Percentiles rank a stretch among this genome's conserved stretches.
These are phyloP conservation scores for Diplocarpon mali DNA, from an alignment of 2,329 filamentous ascomycete genomes.

Conservation along the genomic window DNA sequence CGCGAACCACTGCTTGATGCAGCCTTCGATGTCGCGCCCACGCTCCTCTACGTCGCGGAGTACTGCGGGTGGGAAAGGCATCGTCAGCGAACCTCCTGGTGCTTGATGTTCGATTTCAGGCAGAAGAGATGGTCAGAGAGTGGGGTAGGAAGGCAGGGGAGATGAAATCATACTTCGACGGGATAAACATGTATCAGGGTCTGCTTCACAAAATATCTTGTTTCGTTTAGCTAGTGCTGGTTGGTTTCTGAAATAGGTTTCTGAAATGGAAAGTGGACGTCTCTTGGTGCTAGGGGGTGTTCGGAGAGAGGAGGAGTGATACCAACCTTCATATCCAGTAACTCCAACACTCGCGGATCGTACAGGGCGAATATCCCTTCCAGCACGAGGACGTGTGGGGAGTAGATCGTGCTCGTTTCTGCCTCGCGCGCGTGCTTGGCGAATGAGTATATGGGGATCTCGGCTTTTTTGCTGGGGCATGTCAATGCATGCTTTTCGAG, in stretches of 20 bases:
- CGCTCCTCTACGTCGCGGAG: constrained; percentile 81
- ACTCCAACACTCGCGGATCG: constrained; percentile 70
- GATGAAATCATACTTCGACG: constrained; percentile 56
- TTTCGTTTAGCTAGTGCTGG: too few species aligned
- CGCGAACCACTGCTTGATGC: constrained; percentile 94
- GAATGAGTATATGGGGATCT: constrained; percentile 94
- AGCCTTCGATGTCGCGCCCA: constrained; percentile 84
- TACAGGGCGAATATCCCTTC: constrained; percentile 95
- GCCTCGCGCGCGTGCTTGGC: constrained; percentile 73
- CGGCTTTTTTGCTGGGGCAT: constrained; percentile 59
- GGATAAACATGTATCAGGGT: constrained; percentile 86
- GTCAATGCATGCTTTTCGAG: background rate
- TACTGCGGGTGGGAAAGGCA: constrained; percentile 28
- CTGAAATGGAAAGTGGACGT: background rate
- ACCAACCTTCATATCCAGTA: constrained; percentile 81
- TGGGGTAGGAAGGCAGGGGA: background rate
- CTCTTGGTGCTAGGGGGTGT: too few species aligned
- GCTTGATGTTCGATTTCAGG: too few species aligned
- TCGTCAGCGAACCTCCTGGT: too few species aligned
- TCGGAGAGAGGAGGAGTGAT: background rate
- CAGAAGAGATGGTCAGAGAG: constrained; percentile 1
- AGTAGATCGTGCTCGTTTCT: constrained; percentile 82
- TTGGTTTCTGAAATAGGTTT: background rate
- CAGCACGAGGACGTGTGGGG: constrained; percentile 86
- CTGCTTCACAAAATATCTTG: constrained; percentile 89